phyloP scores from a whole-genome alignment of 2,329 filamentous ascomycete species.

The Trichoderma afroharzianum region DNA sequence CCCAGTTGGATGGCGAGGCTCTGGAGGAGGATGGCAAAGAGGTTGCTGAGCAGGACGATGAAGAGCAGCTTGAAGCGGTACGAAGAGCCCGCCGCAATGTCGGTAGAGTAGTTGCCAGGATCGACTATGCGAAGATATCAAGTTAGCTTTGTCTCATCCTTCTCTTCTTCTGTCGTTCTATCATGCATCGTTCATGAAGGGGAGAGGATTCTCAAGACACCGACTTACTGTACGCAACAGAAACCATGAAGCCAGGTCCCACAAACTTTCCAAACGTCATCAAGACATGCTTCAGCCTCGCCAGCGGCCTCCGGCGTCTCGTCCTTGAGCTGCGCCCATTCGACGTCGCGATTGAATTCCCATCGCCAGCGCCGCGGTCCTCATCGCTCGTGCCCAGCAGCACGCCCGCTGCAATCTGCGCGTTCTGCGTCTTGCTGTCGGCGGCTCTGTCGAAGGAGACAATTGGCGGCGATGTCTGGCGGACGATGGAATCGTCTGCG shows the following conservation, averaged over 20 bases:
- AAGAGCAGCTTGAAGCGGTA: slow-evolving; percentile 65
- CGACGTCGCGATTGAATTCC: background rate
- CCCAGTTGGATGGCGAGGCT: slow-evolving; percentile 66
- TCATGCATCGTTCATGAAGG: background rate
- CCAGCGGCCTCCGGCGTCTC: slow-evolving; percentile 11
- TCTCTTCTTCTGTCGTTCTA: background rate
- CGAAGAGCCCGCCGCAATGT: slow-evolving; percentile 63
- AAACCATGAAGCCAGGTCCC: slow-evolving; percentile 64
- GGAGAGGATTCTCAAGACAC: background rate
- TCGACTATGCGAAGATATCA: slow-evolving; percentile 40
- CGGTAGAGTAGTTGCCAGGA: slow-evolving; percentile 67
- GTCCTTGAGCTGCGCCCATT: background rate
- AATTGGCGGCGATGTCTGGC: background rate
- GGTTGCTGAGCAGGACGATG: slow-evolving; percentile 64
- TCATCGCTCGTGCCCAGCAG: background rate
- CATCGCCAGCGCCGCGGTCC: background rate
- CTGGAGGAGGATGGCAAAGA: slow-evolving; percentile 69
- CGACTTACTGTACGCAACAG: slow-evolving; percentile 54
- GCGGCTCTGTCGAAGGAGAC: background rate
- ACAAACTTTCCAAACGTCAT: slow-evolving; percentile 44
- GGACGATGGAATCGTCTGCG: background rate
- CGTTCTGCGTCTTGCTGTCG: background rate
- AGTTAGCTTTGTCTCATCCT: background rate
- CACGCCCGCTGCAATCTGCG: background rate
- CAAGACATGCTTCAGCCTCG: slow-evolving; percentile 20